These are phyloP conservation scores for Pseudofabraea citricarpa DNA, from an alignment of 2,329 filamentous ascomycete genomes.

Conservation along the genomic window DNA sequence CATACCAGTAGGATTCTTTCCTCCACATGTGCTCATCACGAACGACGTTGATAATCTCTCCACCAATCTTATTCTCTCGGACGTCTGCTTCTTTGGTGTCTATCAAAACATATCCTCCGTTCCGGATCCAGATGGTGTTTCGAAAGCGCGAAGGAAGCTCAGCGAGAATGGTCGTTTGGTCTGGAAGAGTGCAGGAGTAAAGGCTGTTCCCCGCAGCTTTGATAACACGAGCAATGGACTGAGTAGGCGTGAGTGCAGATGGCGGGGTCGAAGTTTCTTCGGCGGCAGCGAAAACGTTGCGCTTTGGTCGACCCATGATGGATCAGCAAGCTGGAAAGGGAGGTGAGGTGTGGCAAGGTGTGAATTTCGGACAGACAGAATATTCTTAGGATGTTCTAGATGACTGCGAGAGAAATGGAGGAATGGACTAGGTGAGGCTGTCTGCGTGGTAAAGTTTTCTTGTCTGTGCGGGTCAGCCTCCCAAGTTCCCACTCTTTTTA, in stretches of 20 bases:
- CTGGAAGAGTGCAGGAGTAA: slow-evolving; percentile 72
- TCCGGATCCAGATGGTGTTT: slow-evolving; percentile 89
- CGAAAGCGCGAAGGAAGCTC: slow-evolving; percentile 84
- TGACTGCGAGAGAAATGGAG: too few species aligned
- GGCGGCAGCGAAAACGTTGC: slow-evolving; percentile 71
- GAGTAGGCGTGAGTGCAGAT: slow-evolving; percentile 53
- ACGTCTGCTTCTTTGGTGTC: slow-evolving; percentile 63
- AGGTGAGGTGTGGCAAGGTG: background rate
- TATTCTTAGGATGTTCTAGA: too few species aligned
- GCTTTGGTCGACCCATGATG: slow-evolving; percentile 68
- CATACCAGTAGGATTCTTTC: slow-evolving; percentile 80
- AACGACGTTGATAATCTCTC: slow-evolving; percentile 91
- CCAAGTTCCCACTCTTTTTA: too few species aligned
- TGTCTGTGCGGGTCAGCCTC: too few species aligned
- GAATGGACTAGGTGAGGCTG: too few species aligned
- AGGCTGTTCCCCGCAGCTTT: slow-evolving; percentile 86
- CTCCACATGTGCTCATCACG: slow-evolving; percentile 89
- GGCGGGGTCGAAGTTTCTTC: slow-evolving; percentile 63
- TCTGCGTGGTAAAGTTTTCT: too few species aligned
- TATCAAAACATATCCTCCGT: slow-evolving; percentile 80
- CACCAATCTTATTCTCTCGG: slow-evolving; percentile 71
- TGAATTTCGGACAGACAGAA: background rate
- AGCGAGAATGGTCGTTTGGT: slow-evolving; percentile 61
- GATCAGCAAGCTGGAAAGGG: background rate
- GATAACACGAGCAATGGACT: slow-evolving; percentile 68